Conservation (phyloP, 257 asterid species). For the Thymus quinquecostatus region DNA sequence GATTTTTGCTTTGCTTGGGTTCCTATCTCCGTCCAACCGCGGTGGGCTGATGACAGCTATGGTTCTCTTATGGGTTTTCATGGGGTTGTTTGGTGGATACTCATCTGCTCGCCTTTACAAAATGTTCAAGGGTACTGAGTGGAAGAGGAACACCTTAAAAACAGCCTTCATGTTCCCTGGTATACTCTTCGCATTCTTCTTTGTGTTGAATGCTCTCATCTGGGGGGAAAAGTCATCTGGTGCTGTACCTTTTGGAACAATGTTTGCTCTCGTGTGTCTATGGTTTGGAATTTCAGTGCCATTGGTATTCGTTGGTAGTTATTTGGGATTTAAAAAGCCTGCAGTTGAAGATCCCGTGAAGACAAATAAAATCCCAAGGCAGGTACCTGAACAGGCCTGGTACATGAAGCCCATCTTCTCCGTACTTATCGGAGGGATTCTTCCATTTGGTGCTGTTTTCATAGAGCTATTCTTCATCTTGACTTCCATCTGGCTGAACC, state of each 20-base stretch:
- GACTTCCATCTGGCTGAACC: conserved; percentile 95
- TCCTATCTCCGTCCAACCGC: conserved; percentile 88
- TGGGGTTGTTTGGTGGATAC: conserved; percentile 87
- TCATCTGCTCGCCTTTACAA: conserved; percentile 81
- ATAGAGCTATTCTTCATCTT: conserved; percentile 85
- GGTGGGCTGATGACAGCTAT: conserved; percentile 95
- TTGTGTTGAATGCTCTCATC: conserved; percentile 73
- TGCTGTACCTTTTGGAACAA: conserved; percentile 84
- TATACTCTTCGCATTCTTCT: conserved; percentile 67
- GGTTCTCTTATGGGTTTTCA: conserved; percentile 91
- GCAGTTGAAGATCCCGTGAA: conserved; percentile 83
- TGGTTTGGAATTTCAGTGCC: conserved; percentile 96
- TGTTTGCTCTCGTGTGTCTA: conserved; percentile 81
- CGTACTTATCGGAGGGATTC: conserved; percentile 81
- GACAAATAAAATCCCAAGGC: conserved; percentile 84
- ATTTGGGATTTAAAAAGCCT: conserved; percentile 77
- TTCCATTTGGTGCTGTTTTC: conserved; percentile 93
- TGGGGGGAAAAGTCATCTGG: conserved; percentile 94
- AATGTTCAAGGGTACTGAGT: conserved; percentile 80
- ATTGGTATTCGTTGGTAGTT: conserved; percentile 80
- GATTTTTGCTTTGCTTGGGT: conserved; percentile 81
- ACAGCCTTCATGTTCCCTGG: conserved; percentile 93
- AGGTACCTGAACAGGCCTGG: conserved; percentile 90
- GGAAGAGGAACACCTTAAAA: conserved; percentile 83
- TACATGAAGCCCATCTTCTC: conserved; percentile 86